Evolutionary conservation across 225 moss, liverwort and hornwort species (phyloP).

Genomic region (Physcomitrium patens): DNA sequence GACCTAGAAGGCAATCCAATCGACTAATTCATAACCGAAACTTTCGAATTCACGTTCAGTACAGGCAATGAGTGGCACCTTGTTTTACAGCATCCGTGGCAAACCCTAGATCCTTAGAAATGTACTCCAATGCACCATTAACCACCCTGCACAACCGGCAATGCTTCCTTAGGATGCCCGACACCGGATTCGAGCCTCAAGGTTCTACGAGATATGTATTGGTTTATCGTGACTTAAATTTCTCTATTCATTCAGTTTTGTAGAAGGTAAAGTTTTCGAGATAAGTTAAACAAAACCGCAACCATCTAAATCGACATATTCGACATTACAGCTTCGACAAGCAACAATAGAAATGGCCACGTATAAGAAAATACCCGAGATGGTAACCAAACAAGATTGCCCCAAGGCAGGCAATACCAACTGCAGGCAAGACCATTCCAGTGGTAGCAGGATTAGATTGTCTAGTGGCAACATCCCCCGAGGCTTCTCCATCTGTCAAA

Average conservation of each 20-base stretch:
- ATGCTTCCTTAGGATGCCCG: no score
- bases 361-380: slow-evolving; percentile 67
- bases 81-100: slow-evolving; percentile 67
- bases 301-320: no score
- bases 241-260: no score
- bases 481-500: slow-evolving; percentile 63
- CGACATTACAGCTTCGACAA: no score
- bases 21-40: no score
- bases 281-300: no score
- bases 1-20: no score
- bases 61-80: slow-evolving; percentile 54
- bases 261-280: no score
- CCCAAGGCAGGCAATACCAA: slow-evolving; percentile 84
- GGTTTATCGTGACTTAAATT: no score
- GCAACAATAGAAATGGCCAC: neutral
- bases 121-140: slow-evolving; percentile 89
- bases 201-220: no score
- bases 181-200: no score
- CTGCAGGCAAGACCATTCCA: slow-evolving; percentile 76
- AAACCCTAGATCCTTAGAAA: slow-evolving; percentile 75
- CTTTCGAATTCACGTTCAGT: neutral
- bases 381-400: slow-evolving; percentile 95
- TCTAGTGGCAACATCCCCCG: slow-evolving; percentile 52
- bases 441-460: slow-evolving; percentile 44
- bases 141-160: slow-evolving; percentile 69